Evolutionary conservation across 257 asterid genomes (phyloP), one percentile per base, ranked within the genome.

Genomic region (Solanum dulcamara): DNA sequence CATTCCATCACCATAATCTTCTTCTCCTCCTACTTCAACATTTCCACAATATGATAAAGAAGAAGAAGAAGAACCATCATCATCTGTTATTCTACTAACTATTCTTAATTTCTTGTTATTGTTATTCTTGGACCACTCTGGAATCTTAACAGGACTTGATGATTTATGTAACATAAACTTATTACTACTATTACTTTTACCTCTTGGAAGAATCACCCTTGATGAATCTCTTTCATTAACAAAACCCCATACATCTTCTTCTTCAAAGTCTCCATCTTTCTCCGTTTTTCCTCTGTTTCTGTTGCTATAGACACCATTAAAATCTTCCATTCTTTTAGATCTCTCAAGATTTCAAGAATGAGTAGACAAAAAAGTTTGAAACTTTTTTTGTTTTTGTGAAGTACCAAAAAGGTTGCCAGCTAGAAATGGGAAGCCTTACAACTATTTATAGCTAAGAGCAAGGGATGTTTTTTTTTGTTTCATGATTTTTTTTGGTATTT

Each of bases 221-320:
- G 89, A 67, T 30, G 67, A 28, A 15, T 84, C 91, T 70, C 82
- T 85, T 44, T 85, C 77, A 14, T 66, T 87, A 86, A 88, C 42
- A 28, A 55, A n/a, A 42, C 30, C 90, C 93, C 94, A 92, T 20
- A 91, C 85, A 5, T 92, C 91, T 67, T 86, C 90, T 85, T 92
- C 95, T 85, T 87, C 86, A 59, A 89, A 85, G 14, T 91, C 92
- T 86, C 84, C 93, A 9, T 44, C 87, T 35, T 87, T 84, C 81
- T 28, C 35, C 60, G 70, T 48, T 81, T 89, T 77, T 48, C 57
- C 84, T 37, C 30, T 44, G 46, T 74, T 77, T 74, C 83, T 81
- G 66, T 13, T 11, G 71, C 17, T 62, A 66, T 72, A 64, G 66
- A 30, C 84, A 42, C 51, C 75, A 11, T 33, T 24, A 48, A 18